Evolutionary conservation across 2,329 filamentous ascomycete species (phyloP), one percentile per base, ranked within the genome.

Genomic region (Paracorniculantispora psalliotae): DNA sequence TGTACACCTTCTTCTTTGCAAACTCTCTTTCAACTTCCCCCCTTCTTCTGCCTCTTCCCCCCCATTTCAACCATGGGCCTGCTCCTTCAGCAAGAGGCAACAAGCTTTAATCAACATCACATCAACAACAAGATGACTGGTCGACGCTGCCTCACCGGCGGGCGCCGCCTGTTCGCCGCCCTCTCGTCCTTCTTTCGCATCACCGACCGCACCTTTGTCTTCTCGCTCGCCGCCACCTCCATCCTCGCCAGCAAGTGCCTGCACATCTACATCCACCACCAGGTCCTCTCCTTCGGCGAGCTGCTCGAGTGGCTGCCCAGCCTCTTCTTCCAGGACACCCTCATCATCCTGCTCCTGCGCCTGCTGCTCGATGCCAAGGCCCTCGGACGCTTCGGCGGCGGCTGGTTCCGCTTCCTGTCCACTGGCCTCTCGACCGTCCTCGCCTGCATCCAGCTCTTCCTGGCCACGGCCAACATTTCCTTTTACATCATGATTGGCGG

Each of bases 401-500:
- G 46, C 46, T 61, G 53, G 53, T 39, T 57, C 47, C 47, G 47
- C 30, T 49, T 61, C 53, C 19, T 57, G n/a, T 33, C 47, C 53
- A 54, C 28, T 6, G 17, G 39, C 13, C 33, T 61, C 19, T 57
- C 39, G 7, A 44, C 44, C 8, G 6, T 52, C 6, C 13, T 56
- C 6, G 56, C 58, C 26, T 17, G 56, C 23, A n/a, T 47, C 8
- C 48, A 51, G 37, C 54, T 66, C 23, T 47, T 59, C 2, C 55
- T 72, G 7, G 65, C 68, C 26, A 54, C 65, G 21, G 53, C 66
- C n/a, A 67, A 65, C 12, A 62, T 65, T 28, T 65, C 66, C 25
- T 70, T 70, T 47, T 68, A 64, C 37, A 39, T 61, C 17, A 65
- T 67, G 1, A 61, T 71, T 3, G 71, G 71, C 19, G 67, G 67